Percentiles rank a stretch among this genome's conserved stretches.
These are phyloP conservation scores for Daldinia sp. DNA, from an alignment of 2,329 filamentous ascomycete genomes.

Conservation along the genomic window DNA sequence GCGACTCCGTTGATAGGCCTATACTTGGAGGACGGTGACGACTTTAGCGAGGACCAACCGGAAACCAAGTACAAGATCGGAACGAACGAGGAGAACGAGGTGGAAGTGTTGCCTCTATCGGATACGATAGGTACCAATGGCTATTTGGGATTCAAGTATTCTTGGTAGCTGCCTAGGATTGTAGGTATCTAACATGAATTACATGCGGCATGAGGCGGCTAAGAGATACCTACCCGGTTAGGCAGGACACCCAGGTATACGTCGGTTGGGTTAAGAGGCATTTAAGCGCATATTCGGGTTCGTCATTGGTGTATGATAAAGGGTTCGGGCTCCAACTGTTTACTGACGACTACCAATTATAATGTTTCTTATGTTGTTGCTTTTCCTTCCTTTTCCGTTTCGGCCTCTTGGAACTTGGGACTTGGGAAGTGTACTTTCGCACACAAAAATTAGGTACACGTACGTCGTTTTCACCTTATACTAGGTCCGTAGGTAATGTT, in stretches of 20 bases:
- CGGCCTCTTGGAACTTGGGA: neutral
- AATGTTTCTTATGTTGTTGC: conserved; percentile 1
- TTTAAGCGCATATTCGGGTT: neutral
- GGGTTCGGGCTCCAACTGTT: neutral
- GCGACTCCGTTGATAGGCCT: conserved; percentile 37
- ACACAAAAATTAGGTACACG: neutral
- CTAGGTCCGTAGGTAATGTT: neutral
- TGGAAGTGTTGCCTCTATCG: conserved; percentile 23
- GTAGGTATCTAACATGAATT: neutral
- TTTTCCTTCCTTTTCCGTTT: neutral
- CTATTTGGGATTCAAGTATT: conserved; percentile 7
- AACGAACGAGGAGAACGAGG: conserved; percentile 26
- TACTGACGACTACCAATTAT: neutral
- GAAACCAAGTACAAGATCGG: conserved; percentile 37
- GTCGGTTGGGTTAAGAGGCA: neutral
- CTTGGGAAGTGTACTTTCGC: neutral
- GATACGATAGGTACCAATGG: conserved; percentile 4
- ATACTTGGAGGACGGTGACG: conserved; percentile 46
- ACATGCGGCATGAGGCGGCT: neutral
- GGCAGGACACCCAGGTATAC: too few species aligned
- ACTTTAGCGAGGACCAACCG: conserved; percentile 41
- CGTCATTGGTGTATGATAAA: conserved; percentile 1
- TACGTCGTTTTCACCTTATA: neutral
- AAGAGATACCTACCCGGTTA: too few species aligned
- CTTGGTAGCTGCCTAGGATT: conserved; percentile 6